Percentiles rank a stretch among this genome's conserved stretches.
Evolutionary conservation across 345 rosid genomes (phyloP).

Genomic region (Arabis hirsuta): DNA sequence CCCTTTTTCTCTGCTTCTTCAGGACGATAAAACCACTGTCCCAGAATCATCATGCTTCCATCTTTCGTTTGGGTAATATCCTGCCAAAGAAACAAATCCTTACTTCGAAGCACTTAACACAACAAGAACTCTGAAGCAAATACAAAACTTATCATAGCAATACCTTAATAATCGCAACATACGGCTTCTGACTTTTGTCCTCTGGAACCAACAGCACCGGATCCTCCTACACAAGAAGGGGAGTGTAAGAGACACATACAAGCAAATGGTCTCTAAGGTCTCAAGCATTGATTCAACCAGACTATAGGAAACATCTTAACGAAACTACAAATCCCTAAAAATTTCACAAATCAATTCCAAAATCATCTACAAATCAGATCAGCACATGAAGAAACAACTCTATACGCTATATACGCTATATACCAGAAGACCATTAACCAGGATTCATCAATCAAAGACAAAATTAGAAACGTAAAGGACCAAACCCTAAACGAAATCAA

Average conservation of each 20-base stretch:
- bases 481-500: not conserved
- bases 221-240: conserved; percentile 72
- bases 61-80: conserved; percentile 70
- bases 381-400: not conserved
- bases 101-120: conserved; percentile 18
- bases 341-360: not conserved
- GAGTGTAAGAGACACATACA: conserved; percentile 9
- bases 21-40: conserved; percentile 99
- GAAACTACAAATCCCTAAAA: not conserved
- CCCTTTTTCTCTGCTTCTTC: conserved; percentile 95
- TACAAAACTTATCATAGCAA: conserved; percentile 7
- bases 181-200: conserved; percentile 80
- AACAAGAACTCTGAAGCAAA: not conserved
- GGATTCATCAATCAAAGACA: not conserved
- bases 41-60: conserved; percentile 78
- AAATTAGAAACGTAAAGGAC: conserved; percentile 5
- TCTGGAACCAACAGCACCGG: conserved; percentile 93
- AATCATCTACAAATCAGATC: not conserved
- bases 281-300: conserved; percentile 11
- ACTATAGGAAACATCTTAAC: conserved; percentile 6
- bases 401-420: no score
- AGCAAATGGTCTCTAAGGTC: conserved; percentile 18
- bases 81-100: conserved; percentile 46
- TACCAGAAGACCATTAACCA: no score
- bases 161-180: conserved; percentile 98